Evolutionary conservation across 495 filamentous ascomycete genomes (phyloP), one percentile per base, ranked within the genome.

Genomic region (Penicillium lividum): DNA sequence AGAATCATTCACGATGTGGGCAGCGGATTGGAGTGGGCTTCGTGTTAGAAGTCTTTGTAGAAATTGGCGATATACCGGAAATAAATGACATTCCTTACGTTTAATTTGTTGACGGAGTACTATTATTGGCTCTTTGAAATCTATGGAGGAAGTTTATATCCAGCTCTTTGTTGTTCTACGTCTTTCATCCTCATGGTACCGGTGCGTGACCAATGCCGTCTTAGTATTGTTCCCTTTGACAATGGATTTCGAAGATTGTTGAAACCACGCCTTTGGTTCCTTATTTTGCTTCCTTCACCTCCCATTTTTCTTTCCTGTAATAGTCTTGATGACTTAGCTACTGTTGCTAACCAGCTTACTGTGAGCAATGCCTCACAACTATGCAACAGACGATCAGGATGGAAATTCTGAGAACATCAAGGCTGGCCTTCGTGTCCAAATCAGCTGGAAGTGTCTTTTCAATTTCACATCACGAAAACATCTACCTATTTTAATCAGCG

Each of bases 401-500:
- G 29, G 10, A 2, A 8, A 34, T 11, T 8, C 53, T 18, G 42
- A 40, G 38, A 1, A 40, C 0, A 40, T 7, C 13, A 15, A 16
- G 38, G 10, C 13, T 16, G 15, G 13, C 6, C 38, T 7, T 38
- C 56, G 38, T 56, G 34, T 54, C 22, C 51, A 68, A 56, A 28
- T 57, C 72, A 70, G 72, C 47, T 83, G 78, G 78, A 71, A 66
- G 29, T 74, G 80, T 1, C 80, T 97, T 7, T 92, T 96, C 67
- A 72, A 67, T 43, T 97, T 97, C 75, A 90, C 86, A 0, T 83
- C 78, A 1, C 76, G 69, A 59, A 70, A 65, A n/a, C 87, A 97
- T 65, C 52, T 80, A n/a, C 73, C 75, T 7, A 61, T 80, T 6
- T 73, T 92, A 3, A 59, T 74, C 34, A 62, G 67, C 0, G 85